Evolutionary conservation across 2,329 filamentous ascomycete species (phyloP).

Genomic region (Talaromyces sp.): DNA sequence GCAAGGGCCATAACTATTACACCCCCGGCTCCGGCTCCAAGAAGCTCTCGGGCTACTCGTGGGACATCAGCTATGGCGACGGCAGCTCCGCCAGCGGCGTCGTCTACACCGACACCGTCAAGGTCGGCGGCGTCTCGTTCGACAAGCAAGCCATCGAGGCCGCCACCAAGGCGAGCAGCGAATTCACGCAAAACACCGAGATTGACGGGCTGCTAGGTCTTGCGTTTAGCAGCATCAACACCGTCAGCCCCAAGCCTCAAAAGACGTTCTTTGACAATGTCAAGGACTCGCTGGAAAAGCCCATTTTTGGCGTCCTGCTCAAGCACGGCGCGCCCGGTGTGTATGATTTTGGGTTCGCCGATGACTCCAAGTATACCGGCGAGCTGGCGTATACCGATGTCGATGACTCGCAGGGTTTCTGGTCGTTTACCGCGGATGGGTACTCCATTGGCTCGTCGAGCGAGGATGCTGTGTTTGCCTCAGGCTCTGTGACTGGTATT

Average conservation of each 20-base stretch:
- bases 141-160: slow-evolving; percentile 60
- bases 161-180: slow-evolving; percentile 52
- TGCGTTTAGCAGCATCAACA: slow-evolving; percentile 56
- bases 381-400: not conserved
- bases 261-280: slow-evolving; percentile 59
- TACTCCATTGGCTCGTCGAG: slow-evolving; percentile 46
- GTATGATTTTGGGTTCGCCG: slow-evolving; percentile 7
- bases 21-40: slow-evolving; percentile 44
- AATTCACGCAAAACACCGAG: slow-evolving; percentile 46
- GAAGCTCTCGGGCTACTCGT: slow-evolving; percentile 45
- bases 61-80: slow-evolving; percentile 62
- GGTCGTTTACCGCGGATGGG: slow-evolving; percentile 54
- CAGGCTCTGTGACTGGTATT: slow-evolving; percentile 48
- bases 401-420: slow-evolving; percentile 57
- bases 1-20: slow-evolving; percentile 55
- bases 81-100: slow-evolving; percentile 58
- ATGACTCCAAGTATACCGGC: not conserved
- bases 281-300: slow-evolving; percentile 40
- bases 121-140: slow-evolving; percentile 55
- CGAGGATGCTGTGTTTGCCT: slow-evolving; percentile 29
- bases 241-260: slow-evolving; percentile 27
- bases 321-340: not conserved
- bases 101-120: slow-evolving; percentile 62
- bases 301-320: not conserved
- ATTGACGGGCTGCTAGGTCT: slow-evolving; percentile 58